Conservation (phyloP, 306 rosid species). For the Sophora flavescens region DNA sequence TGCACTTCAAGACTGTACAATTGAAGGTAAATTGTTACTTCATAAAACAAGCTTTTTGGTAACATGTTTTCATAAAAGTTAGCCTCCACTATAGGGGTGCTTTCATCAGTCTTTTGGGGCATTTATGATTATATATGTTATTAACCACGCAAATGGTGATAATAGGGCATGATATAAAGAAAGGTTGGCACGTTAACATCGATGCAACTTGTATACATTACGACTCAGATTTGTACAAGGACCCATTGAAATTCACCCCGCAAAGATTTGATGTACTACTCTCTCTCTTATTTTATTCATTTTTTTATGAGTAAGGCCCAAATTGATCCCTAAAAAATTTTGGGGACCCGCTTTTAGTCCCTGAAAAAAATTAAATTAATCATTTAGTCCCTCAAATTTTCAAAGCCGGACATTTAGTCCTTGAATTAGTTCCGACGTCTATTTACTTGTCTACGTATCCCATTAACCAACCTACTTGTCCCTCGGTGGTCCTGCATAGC, state of each 20-base stretch:
- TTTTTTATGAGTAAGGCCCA: no score
- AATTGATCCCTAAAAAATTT: no score
- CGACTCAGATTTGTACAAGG: constrained; percentile 65
- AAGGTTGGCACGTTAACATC: constrained; percentile 82
- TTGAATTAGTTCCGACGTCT: no score
- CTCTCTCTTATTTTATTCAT: constrained; percentile 2
- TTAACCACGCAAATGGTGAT: neutral
- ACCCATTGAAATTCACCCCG: constrained; percentile 72
- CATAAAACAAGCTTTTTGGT: neutral
- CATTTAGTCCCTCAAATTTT: no score
- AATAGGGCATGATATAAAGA: constrained; percentile 69
- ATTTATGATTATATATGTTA: neutral
- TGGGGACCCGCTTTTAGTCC: no score
- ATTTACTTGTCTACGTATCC: no score
- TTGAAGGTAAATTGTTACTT: constrained; percentile 56
- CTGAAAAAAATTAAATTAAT: no score
- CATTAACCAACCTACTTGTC: no score
- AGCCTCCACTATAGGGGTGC: neutral
- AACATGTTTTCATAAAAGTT: neutral
- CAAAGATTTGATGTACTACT: constrained; percentile 77
- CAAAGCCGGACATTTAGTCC: no score
- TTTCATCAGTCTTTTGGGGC: neutral
- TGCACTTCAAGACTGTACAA: constrained; percentile 67
- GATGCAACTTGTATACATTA: constrained; percentile 74
- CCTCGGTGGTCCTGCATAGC: no score